These are phyloP conservation scores for Carex sylvatica DNA, from an alignment of 202 grass and related monocot genomes.

Conservation along the genomic window DNA sequence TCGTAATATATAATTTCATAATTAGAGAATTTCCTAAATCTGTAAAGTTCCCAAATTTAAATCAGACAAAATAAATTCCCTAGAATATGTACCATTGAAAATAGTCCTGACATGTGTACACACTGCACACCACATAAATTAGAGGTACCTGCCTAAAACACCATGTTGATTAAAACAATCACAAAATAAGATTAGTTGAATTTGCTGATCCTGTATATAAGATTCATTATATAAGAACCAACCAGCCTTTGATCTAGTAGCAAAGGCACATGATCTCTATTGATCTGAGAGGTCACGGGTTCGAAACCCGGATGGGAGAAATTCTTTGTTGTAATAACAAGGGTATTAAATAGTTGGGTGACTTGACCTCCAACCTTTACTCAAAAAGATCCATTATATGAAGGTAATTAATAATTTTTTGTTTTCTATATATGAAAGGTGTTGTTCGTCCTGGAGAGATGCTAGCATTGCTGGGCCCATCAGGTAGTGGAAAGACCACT, in stretches of 20 bases:
- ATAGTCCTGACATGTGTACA: background rate
- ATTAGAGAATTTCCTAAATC: background rate
- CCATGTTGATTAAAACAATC: background rate
- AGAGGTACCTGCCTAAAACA: background rate
- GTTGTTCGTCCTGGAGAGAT: slow-evolving; percentile 39
- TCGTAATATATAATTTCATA: background rate
- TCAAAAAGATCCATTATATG: background rate
- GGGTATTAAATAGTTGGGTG: no score
- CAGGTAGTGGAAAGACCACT: slow-evolving; percentile 49
- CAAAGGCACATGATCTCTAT: no score
- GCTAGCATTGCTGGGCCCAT: slow-evolving; percentile 47
- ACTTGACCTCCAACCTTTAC: no score
- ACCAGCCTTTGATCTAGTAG: no score
- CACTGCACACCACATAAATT: background rate
- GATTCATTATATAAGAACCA: background rate
- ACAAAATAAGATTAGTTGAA: background rate
- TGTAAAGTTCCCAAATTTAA: background rate
- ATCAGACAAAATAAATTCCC: background rate
- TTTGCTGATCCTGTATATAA: background rate
- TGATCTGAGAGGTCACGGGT: no score
- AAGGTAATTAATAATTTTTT: background rate
- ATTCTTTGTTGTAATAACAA: no score
- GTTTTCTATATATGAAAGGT: slow-evolving; percentile 13
- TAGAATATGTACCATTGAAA: background rate
- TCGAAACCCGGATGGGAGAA: no score